A percentile compares a stretch with the other conserved stretches of the same genome.
These are phyloP conservation scores for Aureobasidium sp. DNA, from an alignment of 2,329 filamentous ascomycete genomes.

Conservation along the genomic window DNA sequence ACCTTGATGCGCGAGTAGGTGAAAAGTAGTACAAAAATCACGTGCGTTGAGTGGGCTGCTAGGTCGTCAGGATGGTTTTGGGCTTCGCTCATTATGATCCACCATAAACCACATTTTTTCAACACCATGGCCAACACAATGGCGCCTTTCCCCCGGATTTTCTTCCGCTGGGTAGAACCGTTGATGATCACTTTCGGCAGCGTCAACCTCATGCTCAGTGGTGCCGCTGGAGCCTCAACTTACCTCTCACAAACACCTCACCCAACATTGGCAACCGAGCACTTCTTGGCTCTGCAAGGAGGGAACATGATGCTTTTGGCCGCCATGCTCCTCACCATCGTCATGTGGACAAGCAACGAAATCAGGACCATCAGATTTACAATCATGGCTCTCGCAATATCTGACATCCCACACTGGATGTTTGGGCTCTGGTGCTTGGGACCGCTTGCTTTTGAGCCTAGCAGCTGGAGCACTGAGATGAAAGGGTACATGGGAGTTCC, in stretches of 20 bases:
- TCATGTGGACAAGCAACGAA: constrained; percentile 10
- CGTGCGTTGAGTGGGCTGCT: background rate
- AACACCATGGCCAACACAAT: constrained; percentile 1
- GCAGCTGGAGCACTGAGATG: constrained; percentile 9
- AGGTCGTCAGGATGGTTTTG: background rate
- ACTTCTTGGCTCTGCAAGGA: constrained; percentile 6
- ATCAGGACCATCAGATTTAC: constrained; percentile 3
- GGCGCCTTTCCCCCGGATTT: constrained; percentile 1
- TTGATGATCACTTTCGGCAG: constrained; percentile 9
- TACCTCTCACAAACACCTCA: constrained; percentile 7
- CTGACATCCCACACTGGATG: constrained; percentile 9
- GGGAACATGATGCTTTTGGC: constrained; percentile 7
- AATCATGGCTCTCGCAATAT: constrained; percentile 6
- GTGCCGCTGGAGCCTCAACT: constrained; percentile 1
- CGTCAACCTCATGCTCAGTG: constrained; percentile 2
- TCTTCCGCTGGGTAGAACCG: constrained; percentile 7
- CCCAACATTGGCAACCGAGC: background rate
- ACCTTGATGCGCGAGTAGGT: background rate
- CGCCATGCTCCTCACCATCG: background rate
- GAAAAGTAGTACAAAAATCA: background rate
- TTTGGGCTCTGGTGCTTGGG: constrained; percentile 6
- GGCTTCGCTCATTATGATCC: background rate
- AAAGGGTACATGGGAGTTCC: constrained; percentile 10
- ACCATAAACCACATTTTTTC: background rate
- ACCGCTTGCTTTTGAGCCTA: constrained; percentile 2